Evolutionary conservation across 73 alveolate species (phyloP).

Genomic region (Loxodes magnus): DNA sequence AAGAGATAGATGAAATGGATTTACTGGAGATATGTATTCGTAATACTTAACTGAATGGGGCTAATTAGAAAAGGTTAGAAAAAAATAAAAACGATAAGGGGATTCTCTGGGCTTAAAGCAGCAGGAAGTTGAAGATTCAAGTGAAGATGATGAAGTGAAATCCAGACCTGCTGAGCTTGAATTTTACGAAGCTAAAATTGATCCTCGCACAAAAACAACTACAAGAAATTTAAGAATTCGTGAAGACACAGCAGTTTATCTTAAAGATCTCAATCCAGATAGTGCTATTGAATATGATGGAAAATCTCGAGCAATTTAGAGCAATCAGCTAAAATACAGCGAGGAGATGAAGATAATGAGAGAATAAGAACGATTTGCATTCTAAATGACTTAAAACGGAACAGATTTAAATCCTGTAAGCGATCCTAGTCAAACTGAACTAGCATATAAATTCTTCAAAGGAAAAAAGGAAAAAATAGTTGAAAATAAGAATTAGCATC

Average conservation of each 20-base stretch:
- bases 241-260: slow-evolving; percentile 50
- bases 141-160: slow-evolving; percentile 9
- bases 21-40: slow-evolving; percentile 44
- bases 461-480: slow-evolving; percentile 21
- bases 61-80: slow-evolving; percentile 29
- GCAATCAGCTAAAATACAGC: slow-evolving; percentile 9
- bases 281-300: slow-evolving; percentile 46
- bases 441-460: slow-evolving; percentile 25
- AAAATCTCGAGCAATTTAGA: slow-evolving; percentile 48
- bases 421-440: slow-evolving; percentile 60
- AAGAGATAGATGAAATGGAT: slow-evolving; percentile 87
- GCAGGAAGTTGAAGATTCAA: slow-evolving; percentile 4
- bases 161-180: slow-evolving; percentile 6
- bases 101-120: slow-evolving; percentile 23
- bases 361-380: slow-evolving; percentile 36
- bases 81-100: slow-evolving; percentile 28
- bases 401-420: slow-evolving; percentile 46
- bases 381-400: slow-evolving; percentile 32
- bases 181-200: slow-evolving; percentile 20
- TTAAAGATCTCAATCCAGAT: slow-evolving; percentile 36
- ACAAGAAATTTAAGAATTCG: slow-evolving; percentile 37
- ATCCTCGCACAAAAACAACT: slow-evolving; percentile 45
- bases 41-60: slow-evolving; percentile 43
- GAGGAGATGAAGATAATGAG: slow-evolving; percentile 14
- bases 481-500: slow-evolving; percentile 21